Evolutionary conservation across 2,329 filamentous ascomycete genomes (phyloP).

Genomic region (Trichoderma pleuroti): DNA sequence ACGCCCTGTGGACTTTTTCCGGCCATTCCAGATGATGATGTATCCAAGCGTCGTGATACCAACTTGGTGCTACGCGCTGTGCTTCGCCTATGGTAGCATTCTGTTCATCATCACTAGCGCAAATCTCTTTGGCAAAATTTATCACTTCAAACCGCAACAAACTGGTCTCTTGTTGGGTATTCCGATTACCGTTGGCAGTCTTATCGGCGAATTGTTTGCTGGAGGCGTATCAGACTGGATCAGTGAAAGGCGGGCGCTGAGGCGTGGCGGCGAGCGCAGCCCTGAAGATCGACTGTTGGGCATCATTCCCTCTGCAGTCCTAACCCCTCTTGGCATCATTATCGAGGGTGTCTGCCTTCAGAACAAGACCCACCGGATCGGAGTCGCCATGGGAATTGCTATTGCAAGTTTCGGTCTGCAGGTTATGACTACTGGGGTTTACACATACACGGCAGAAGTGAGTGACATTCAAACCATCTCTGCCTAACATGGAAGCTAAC

Average conservation of each 20-base stretch:
- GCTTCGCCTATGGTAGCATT: conserved; percentile 10
- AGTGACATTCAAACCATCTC: not conserved
- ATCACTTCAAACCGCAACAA: conserved; percentile 8
- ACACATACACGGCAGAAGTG: conserved; percentile 13
- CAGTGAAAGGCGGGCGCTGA: conserved; percentile 3
- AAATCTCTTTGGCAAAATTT: conserved; percentile 6
- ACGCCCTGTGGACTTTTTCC: not conserved
- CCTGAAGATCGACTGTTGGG: conserved; percentile 8
- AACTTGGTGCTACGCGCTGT: conserved; percentile 3
- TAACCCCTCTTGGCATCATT: conserved; percentile 2
- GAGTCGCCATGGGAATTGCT: conserved; percentile 12
- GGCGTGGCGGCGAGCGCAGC: conserved; percentile 2
- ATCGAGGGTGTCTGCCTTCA: conserved; percentile 10
- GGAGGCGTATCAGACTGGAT: conserved; percentile 14
- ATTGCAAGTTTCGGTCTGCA: conserved; percentile 4
- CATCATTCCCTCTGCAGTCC: not conserved
- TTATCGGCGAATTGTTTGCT: conserved; percentile 6
- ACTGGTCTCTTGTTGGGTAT: conserved; percentile 4
- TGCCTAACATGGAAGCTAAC: not conserved
- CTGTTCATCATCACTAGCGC: conserved; percentile 12
- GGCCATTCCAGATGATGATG: conserved; percentile 9
- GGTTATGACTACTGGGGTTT: conserved; percentile 6
- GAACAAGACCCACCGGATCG: conserved; percentile 12
- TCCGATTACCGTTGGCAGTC: conserved; percentile 9
- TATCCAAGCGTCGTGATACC: conserved; percentile 6